Evolutionary conservation across 2,329 filamentous ascomycete genomes (phyloP).

Genomic region (Arthrinium phaeospermum): DNA sequence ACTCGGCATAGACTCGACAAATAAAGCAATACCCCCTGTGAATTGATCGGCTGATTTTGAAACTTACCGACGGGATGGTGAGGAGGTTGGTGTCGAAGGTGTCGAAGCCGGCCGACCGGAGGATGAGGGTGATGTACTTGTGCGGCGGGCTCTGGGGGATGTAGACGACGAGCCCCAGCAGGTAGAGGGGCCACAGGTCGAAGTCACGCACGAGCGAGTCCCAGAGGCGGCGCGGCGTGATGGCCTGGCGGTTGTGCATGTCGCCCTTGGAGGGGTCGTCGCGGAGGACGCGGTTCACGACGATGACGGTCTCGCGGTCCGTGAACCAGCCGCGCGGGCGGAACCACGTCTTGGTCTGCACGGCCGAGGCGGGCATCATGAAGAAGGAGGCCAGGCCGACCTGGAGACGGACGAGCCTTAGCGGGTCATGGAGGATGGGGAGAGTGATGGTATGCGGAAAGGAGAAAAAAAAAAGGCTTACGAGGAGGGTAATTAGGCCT

Average conservation of each 20-base stretch:
- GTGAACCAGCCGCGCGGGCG: constrained; percentile 62
- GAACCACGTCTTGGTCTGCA: constrained; percentile 56
- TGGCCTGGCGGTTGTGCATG: constrained; percentile 62
- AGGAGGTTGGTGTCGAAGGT: constrained; percentile 63
- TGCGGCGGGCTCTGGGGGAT: constrained; percentile 49
- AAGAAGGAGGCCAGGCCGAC: constrained; percentile 57
- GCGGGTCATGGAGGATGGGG: too few relatives aligned
- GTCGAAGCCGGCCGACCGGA: constrained; percentile 56
- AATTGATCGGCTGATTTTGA: too few relatives aligned
- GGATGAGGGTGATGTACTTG: constrained; percentile 58
- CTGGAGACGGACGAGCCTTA: too few relatives aligned
- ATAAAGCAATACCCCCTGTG: too few relatives aligned
- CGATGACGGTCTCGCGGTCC: constrained; percentile 61
- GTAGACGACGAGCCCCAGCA: constrained; percentile 50
- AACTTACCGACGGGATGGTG: constrained; percentile 57
- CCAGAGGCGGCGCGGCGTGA: constrained; percentile 54
- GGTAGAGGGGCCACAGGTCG: constrained; percentile 62
- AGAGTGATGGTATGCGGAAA: too few relatives aligned
- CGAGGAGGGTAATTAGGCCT: constrained; percentile 55
- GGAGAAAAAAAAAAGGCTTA: not conserved
- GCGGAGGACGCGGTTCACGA: constrained; percentile 61
- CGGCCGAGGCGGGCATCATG: constrained; percentile 55
- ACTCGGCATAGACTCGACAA: too few relatives aligned
- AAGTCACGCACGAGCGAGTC: constrained; percentile 54
- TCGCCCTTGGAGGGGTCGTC: constrained; percentile 64